A percentile compares a stretch with the other conserved stretches of the same genome.
These are phyloP conservation scores for Tephrocybe sp. DNA, from an alignment of 768 basidiomycete genomes.

Conservation along the genomic window DNA sequence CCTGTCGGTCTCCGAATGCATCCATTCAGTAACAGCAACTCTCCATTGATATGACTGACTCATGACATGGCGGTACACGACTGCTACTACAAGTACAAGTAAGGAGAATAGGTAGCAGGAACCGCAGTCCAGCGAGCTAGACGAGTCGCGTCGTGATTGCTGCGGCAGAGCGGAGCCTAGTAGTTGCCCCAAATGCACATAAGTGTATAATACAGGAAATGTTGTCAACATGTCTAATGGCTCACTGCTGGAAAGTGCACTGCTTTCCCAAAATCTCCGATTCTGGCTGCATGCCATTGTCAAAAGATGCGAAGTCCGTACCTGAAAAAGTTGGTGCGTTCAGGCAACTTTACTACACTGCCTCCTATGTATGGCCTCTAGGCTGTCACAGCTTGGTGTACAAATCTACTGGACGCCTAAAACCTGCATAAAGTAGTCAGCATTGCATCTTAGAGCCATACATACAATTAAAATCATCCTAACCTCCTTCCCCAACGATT, in stretches of 20 bases:
- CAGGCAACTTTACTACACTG: neutral
- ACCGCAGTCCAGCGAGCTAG: neutral
- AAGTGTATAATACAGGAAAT: no score
- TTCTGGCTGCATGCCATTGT: no score
- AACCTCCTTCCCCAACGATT: slow-evolving; percentile 63
- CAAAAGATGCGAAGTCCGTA: no score
- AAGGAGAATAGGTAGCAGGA: neutral
- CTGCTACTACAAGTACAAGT: neutral
- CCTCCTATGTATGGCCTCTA: no score
- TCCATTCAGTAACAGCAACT: neutral
- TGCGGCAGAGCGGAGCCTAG: neutral
- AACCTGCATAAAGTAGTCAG: slow-evolving; percentile 38
- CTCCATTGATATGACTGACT: neutral
- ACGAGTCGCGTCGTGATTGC: neutral
- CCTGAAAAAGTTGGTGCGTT: no score
- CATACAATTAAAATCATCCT: slow-evolving; percentile 12
- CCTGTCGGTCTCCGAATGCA: slow-evolving; percentile 1
- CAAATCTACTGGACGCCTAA: slow-evolving; percentile 60
- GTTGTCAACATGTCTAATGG: no score
- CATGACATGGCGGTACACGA: neutral
- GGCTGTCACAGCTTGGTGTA: slow-evolving; percentile 42
- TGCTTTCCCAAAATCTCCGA: no score
- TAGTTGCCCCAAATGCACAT: no score
- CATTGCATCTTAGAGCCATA: neutral
- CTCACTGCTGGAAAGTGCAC: no score